Evolutionary conservation across 2,329 filamentous ascomycete species (phyloP), one percentile per base, ranked within the genome.

Genomic region (Didymosphaeria variabile): DNA sequence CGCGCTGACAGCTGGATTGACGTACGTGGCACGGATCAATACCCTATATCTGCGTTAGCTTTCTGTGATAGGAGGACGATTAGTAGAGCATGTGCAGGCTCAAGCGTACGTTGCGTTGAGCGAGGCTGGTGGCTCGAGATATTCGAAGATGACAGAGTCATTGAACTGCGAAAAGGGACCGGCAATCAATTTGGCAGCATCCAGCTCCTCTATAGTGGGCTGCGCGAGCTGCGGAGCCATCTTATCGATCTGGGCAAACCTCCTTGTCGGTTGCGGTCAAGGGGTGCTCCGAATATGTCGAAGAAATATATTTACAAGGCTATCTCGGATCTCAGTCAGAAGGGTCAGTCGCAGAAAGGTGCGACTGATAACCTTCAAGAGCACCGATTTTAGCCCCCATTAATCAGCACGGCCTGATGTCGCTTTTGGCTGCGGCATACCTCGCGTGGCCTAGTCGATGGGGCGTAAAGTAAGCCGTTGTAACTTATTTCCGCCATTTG

Each of bases 11-110:
- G 32, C 26, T 17, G 61, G 32, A 57, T 56, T 59, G 13, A 47
- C 52, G 57, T 64, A 66, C 15, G 58, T 63, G n/a, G 58, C 54
- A 32, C 64, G 62, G 55, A 68, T 65, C 4, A 68, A 57, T 23
- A 67, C 64, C 26, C 61, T 66, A 19, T 13, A 36, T 5, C 3
- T 32, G 2, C 21, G 34, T 58, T 23, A 55, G 55, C 19, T n/a
- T 2, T 13, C n/a, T 15, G 21, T 45, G 21, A 5, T 7, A 55
- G 8, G 8, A 47, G 45, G 23, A 17, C 21, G n/a, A 46, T 32
- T 21, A 5, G n/a, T 34, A 26, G 15, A 10, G 3, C 6, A 46
- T 31, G 31, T 7, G 21, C 31, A 6, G 10, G 44, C 31, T 5
- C 54, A 46, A 10, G 52, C 40, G 32, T 53, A 66, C 58, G 61